These are phyloP conservation scores for Fusarium dimerum DNA, from an alignment of 2,329 filamentous ascomycete species.

Conservation along the genomic window DNA sequence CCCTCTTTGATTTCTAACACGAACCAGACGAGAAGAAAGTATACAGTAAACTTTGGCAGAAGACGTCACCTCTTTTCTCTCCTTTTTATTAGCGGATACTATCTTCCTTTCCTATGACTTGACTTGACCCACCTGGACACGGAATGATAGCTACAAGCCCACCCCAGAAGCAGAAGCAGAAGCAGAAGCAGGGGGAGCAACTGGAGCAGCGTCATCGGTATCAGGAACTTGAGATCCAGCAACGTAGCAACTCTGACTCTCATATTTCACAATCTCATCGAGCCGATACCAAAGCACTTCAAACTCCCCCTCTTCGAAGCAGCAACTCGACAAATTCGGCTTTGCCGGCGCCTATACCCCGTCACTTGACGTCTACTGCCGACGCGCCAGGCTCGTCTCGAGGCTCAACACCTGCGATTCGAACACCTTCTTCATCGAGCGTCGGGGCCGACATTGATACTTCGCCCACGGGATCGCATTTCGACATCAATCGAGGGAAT, in stretches of 20 bases:
- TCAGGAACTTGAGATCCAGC: slow-evolving; percentile 17
- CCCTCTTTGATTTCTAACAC: too few relatives aligned
- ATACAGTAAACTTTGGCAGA: neutral
- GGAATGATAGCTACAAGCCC: slow-evolving; percentile 27
- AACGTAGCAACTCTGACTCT: slow-evolving; percentile 11
- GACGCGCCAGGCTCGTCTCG: slow-evolving; percentile 14
- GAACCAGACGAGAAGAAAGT: too few relatives aligned
- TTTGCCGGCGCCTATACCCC: slow-evolving; percentile 3
- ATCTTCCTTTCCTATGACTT: slow-evolving; percentile 17
- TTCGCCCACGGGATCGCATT: slow-evolving; percentile 8
- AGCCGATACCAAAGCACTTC: slow-evolving; percentile 4
- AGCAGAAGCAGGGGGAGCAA: slow-evolving; percentile 20
- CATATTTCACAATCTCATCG: slow-evolving; percentile 7
- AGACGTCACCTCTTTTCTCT: neutral
- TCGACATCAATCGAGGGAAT: slow-evolving; percentile 2
- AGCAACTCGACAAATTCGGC: slow-evolving; percentile 15
- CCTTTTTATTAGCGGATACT: slow-evolving; percentile 13
- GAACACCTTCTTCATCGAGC: slow-evolving; percentile 23
- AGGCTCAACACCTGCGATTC: slow-evolving; percentile 16
- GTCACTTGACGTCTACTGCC: slow-evolving; percentile 15
- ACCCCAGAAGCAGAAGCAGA: slow-evolving; percentile 19
- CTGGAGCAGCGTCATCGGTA: slow-evolving; percentile 11
- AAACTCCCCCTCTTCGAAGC: slow-evolving; percentile 16
- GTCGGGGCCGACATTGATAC: slow-evolving; percentile 13
- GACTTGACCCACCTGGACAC: slow-evolving; percentile 29